Base-by-base conservation (phyloP, 495 filamentous ascomycete genomes). In the Penicillium fimorum region DNA sequence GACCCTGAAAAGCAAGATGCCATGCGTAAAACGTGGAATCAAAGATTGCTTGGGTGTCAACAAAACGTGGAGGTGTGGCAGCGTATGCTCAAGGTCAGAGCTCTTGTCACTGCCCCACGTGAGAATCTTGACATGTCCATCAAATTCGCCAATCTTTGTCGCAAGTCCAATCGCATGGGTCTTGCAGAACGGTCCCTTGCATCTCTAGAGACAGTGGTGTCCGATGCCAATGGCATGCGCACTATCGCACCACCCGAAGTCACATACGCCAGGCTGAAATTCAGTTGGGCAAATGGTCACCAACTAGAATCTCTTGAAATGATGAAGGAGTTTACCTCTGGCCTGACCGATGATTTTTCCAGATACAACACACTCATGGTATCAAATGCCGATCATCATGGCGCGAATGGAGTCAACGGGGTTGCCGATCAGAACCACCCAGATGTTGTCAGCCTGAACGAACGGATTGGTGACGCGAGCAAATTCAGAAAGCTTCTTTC, bases 121-220 rank as follows among this genome's bases (percentile, higher is more conserved):
- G 92, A 99, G 67, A 96, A 97, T 60, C 89, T 95, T 79, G 88
- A 94, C 64, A 97, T 97, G 91, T 96, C 89, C 81, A 97, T 97
- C 76, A 99, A 99, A 66, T 97, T 96, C 64, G 90, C 95, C 57
- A 97, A 97, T 61, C 82, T 99, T 8, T 99, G 94, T 70, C 87
- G 94, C 62, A 99, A 97, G 67, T 96, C 91, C 30, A 88, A 90
- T 49, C 87, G 94, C 10, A 92, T 91, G 77, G 94, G 93, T 13
- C 82, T 99, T n/a, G 95, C 93, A 3, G 94, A 97, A 75, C 93
- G 96, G 69, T 91, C 91, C n/a, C 75, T 99, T 42, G 90, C 91
- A 64, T 87, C 85, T 29, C 78, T 91, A 11, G 82, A 90, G n/a
- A 84, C 85, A 29, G 78, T 88, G 13, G 57, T 77, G 13, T 79